A percentile compares a stretch with the other conserved stretches of the same genome.
Evolutionary conservation across 108 stramenopile genomes (phyloP).

Genomic region (Bacterosira constricta): DNA sequence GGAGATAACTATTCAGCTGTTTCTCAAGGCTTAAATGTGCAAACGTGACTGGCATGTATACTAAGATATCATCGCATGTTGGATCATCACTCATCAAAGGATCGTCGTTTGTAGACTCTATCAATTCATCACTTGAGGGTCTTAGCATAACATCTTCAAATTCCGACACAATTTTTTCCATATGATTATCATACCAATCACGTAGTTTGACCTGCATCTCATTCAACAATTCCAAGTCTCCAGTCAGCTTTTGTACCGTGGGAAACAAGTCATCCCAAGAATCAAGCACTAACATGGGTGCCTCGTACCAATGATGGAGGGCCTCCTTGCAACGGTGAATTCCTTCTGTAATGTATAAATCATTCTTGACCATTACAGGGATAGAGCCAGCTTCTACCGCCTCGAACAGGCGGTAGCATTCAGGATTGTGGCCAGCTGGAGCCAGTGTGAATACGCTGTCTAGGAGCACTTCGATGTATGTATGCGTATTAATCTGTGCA

Average conservation of each 20-base stretch:
- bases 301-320: conserved; percentile 8
- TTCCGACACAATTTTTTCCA: conserved; percentile 9
- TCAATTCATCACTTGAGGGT: too few species aligned
- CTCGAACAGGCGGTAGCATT: conserved; percentile 16
- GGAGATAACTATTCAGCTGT: too few species aligned
- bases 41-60: too few species aligned
- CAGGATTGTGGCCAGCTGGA: conserved; percentile 26
- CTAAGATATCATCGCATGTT: too few species aligned
- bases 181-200: conserved; percentile 35
- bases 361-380: conserved; percentile 18
- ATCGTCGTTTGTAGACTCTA: too few species aligned
- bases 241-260: conserved; percentile 6
- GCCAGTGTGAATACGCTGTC: conserved; percentile 22
- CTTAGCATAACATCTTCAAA: conserved; percentile 1
- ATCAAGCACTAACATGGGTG: conserved; percentile 42
- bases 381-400: conserved; percentile 17
- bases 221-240: conserved; percentile 36
- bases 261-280: conserved; percentile 32
- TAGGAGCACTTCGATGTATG: conserved; percentile 16
- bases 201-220: conserved; percentile 27
- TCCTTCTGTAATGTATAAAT: not conserved
- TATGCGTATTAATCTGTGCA: conserved; percentile 25
- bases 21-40: too few species aligned
- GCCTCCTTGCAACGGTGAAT: conserved; percentile 11
- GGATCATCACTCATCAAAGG: too few species aligned